Evolutionary conservation across 768 basidiomycete genomes (phyloP), one percentile per base, ranked within the genome.

Genomic region (Suillus decipiens): DNA sequence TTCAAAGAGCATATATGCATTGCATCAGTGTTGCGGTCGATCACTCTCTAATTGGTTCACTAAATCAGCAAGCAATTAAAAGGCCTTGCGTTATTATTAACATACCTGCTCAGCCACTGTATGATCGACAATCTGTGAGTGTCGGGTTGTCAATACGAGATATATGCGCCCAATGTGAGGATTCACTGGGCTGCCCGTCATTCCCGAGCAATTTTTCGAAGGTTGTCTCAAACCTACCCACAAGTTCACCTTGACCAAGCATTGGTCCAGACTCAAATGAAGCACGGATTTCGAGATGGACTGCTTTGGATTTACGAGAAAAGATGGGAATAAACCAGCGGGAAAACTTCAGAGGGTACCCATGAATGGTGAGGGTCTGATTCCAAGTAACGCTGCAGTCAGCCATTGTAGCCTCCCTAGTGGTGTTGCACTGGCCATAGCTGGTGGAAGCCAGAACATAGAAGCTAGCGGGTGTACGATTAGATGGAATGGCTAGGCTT

Each of bases 211-310:
- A 53, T 17, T 19, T 10, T 11, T 53, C 5, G 17, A 53, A 10
- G n/a, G 31, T 53, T 1, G 33, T 53, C 33, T 53, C 33, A 11
- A 53, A 47, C 12, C 10, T 19, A 34, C 19, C 51, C 19, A 53
- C n/a, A 14, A 54, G 53, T n/a, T 36, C 53, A 36, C n/a, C 53
- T 54, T 19, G 53, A 36, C 33, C 53, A n/a, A 36, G 51, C 33
- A 47, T 47, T 24, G 5, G 19, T 53, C 12, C 53, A 36, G n/a
- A 17, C n/a, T 54, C 34, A 34, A 54, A 54, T 17, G 53, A 54
- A 33, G 53, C 10, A 11, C 53, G 53, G 12, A 54, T 22, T 36
- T 54, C 33, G 3, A 54, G 31, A 10, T 34, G 19, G 19, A 53
- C 33, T 33, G 10, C 51, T 53, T 33, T 53, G 10, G 10, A 53